These are phyloP conservation scores for Moricandia moricandioides DNA, from an alignment of 345 rosid genomes.

Conservation along the genomic window DNA sequence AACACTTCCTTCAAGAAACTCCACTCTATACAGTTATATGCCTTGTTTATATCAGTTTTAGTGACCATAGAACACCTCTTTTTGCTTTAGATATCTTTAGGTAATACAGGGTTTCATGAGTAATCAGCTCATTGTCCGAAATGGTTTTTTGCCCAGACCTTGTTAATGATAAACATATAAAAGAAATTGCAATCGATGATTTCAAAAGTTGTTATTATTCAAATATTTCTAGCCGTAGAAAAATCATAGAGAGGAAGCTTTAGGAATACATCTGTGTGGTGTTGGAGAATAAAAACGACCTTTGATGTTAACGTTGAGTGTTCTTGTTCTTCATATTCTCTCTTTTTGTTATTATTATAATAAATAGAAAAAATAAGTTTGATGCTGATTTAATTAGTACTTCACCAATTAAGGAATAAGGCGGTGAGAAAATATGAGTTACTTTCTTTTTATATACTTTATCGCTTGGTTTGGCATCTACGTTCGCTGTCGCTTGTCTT, in stretches of 20 bases:
- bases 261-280: slow-evolving; percentile 19
- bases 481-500: slow-evolving; percentile 17
- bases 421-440: slow-evolving; percentile 17
- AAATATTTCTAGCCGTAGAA: not conserved
- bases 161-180: not conserved
- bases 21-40: too few relatives aligned
- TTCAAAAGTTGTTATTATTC: not conserved
- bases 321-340: slow-evolving; percentile 16
- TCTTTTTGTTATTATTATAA: not conserved
- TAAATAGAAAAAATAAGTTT: not conserved
- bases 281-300: slow-evolving; percentile 16
- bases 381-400: slow-evolving; percentile 28
- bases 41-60: too few relatives aligned
- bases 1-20: too few relatives aligned
- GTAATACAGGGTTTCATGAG: too few relatives aligned
- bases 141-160: too few relatives aligned
- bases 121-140: too few relatives aligned
- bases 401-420: slow-evolving; percentile 30
- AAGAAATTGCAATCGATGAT: not conserved
- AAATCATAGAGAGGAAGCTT: slow-evolving; percentile 13
- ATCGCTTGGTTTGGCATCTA: slow-evolving; percentile 16
- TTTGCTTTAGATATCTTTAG: too few relatives aligned
- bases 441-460: slow-evolving; percentile 9
- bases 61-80: too few relatives aligned
- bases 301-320: slow-evolving; percentile 22